Percentiles rank a stretch among this genome's conserved stretches.
Conservation (phyloP, 2,329 filamentous ascomycete genomes). For the Aspergillus sp. region DNA sequence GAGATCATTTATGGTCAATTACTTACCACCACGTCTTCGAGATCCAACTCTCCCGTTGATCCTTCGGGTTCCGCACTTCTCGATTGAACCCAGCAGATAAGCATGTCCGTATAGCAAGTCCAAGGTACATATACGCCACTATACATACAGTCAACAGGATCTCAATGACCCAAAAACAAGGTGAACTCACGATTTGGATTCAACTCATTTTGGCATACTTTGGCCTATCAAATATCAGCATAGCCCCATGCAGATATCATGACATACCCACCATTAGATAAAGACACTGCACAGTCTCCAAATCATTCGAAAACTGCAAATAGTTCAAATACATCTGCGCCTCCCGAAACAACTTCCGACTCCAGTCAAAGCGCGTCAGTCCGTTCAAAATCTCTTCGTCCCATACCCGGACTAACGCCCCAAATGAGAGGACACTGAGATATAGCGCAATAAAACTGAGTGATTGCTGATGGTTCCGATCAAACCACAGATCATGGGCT, state of each 20-base stretch:
- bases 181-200: constrained; percentile 39
- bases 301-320: constrained; percentile 39
- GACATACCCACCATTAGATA: constrained; percentile 36
- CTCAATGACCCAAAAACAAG: too few relatives aligned
- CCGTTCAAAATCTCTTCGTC: constrained; percentile 40
- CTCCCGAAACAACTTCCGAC: constrained; percentile 41
- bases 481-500: constrained; percentile 41
- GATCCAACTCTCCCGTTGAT: constrained; percentile 32
- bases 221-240: constrained; percentile 27
- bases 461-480: constrained; percentile 20
- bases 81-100: constrained; percentile 45
- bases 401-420: constrained; percentile 40
- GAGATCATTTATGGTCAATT: not conserved
- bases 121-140: constrained; percentile 45
- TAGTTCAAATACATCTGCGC: constrained; percentile 34
- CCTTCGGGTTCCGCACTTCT: constrained; percentile 28
- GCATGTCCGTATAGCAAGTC: constrained; percentile 42
- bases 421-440: constrained; percentile 42
- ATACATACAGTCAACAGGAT: constrained; percentile 11
- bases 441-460: constrained; percentile 44
- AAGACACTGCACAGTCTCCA: constrained; percentile 45
- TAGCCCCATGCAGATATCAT: too few relatives aligned
- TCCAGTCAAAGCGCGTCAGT: constrained; percentile 42
- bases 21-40: constrained; percentile 44
- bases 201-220: constrained; percentile 46